phyloP scores from a whole-genome alignment of 805 yeast species.

The Wickerhamiella parazyma region DNA sequence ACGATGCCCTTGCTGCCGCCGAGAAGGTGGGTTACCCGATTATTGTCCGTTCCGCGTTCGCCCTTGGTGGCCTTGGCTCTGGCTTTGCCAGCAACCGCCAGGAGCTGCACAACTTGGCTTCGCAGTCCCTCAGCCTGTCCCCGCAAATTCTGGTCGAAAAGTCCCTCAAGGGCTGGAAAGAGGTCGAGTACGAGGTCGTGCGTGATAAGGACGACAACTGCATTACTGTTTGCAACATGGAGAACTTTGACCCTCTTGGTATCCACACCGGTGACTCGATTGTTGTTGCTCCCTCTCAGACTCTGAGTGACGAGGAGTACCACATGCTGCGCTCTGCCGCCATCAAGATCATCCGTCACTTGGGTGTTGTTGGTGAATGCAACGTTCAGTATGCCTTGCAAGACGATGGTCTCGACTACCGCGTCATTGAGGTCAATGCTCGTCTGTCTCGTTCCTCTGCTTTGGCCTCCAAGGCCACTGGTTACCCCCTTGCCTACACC shows the following conservation, averaged over 20 bases:
- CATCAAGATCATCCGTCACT: slow-evolving; percentile 89
- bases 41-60: slow-evolving; percentile 94
- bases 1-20: slow-evolving; percentile 89
- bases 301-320: slow-evolving; percentile 91
- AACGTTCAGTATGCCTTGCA: slow-evolving; percentile 94
- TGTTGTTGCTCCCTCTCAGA: slow-evolving; percentile 97
- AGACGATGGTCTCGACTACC: slow-evolving; percentile 88
- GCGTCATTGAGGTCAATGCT: slow-evolving; percentile 96
- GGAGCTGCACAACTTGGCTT: slow-evolving; percentile 75
- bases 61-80: slow-evolving; percentile 94
- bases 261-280: slow-evolving; percentile 98
- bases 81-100: slow-evolving; percentile 80
- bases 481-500: slow-evolving; percentile 95
- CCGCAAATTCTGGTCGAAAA: slow-evolving; percentile 95
- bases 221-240: slow-evolving; percentile 98
- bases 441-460: slow-evolving; percentile 96
- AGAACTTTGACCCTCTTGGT: slow-evolving; percentile 95
- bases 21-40: slow-evolving; percentile 82
- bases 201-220: slow-evolving; percentile 94
- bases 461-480: slow-evolving; percentile 95
- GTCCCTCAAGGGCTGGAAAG: slow-evolving; percentile 98
- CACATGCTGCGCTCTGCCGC: slow-evolving; percentile 98
- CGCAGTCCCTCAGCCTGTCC: slow-evolving; percentile 77
- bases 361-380: slow-evolving; percentile 99
- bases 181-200: slow-evolving; percentile 96